A percentile compares a stretch with the other conserved stretches of the same genome.
phyloP scores from a whole-genome alignment of 2,329 filamentous ascomycete species.

The Aspergillus texensis region DNA sequence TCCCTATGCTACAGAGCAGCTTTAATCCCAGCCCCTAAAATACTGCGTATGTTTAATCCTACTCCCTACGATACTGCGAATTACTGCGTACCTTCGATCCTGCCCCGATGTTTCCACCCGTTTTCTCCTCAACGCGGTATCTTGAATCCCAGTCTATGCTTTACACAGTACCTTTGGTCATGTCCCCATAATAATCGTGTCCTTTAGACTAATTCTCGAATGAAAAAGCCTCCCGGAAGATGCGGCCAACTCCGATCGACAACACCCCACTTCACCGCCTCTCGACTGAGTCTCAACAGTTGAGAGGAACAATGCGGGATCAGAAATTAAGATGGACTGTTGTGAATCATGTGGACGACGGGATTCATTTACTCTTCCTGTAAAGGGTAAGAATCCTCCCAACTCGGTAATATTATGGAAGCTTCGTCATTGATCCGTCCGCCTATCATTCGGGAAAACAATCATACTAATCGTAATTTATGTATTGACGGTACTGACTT shows the following conservation, averaged over 20 bases:
- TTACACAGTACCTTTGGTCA: background rate
- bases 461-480: background rate
- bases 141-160: background rate
- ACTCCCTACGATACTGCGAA: background rate
- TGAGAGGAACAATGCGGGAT: conserved; percentile 13
- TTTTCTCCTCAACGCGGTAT: background rate
- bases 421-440: conserved; percentile 2
- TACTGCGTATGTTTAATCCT: background rate
- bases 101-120: background rate
- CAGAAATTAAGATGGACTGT: background rate
- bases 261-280: conserved; percentile 23
- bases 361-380: conserved; percentile 2
- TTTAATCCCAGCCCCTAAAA: background rate
- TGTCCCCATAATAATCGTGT: conserved; percentile 3
- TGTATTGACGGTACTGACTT: background rate
- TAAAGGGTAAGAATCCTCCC: background rate
- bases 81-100: background rate
- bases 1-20: background rate
- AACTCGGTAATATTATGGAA: background rate
- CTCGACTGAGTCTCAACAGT: conserved; percentile 20
- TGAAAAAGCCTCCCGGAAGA: background rate
- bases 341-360: background rate
- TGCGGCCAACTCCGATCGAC: conserved; percentile 18
- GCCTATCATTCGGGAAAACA: background rate
- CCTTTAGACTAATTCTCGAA: background rate